Evolutionary conservation across 2,329 filamentous ascomycete genomes (phyloP).

Genomic region (Epichloe brachyelytri): DNA sequence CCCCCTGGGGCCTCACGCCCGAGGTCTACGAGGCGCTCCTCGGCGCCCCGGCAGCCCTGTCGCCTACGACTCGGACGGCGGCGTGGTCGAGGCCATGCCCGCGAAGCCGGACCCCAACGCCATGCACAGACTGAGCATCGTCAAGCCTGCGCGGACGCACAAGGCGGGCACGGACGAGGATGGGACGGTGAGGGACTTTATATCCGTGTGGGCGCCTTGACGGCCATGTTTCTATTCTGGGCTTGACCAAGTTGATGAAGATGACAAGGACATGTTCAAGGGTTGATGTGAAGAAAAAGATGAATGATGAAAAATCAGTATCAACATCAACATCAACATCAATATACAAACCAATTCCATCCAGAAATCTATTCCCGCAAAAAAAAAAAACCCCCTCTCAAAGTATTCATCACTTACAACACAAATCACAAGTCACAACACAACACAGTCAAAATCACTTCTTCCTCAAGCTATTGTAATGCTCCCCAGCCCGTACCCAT

Average conservation of each 20-base stretch:
- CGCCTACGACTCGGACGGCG: constrained; percentile 37
- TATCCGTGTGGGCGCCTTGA: constrained; percentile 38
- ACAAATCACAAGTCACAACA: no score
- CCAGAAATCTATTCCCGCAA: no score
- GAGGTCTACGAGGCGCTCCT: constrained; percentile 62
- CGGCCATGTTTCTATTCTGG: neutral
- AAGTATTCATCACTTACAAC: no score
- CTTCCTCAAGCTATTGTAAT: constrained; percentile 80
- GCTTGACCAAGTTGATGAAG: neutral
- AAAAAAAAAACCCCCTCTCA: no score
- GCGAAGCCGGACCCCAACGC: constrained; percentile 24
- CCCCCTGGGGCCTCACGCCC: constrained; percentile 58
- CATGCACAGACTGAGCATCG: constrained; percentile 32
- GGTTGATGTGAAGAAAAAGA: no score
- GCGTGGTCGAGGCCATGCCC: constrained; percentile 26
- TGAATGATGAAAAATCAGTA: no score
- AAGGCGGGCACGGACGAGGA: constrained; percentile 29
- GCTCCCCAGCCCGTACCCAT: constrained; percentile 87
- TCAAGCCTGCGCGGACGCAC: constrained; percentile 39
- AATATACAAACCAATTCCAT: no score
- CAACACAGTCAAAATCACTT: constrained; percentile 8
- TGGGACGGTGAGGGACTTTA: constrained; percentile 36
- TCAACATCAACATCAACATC: no score
- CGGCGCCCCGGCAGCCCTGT: constrained; percentile 51
- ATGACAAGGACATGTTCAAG: neutral